Conservation (phyloP, 208 protist genomes). For the Trypanosomatidae sp. region DNA sequence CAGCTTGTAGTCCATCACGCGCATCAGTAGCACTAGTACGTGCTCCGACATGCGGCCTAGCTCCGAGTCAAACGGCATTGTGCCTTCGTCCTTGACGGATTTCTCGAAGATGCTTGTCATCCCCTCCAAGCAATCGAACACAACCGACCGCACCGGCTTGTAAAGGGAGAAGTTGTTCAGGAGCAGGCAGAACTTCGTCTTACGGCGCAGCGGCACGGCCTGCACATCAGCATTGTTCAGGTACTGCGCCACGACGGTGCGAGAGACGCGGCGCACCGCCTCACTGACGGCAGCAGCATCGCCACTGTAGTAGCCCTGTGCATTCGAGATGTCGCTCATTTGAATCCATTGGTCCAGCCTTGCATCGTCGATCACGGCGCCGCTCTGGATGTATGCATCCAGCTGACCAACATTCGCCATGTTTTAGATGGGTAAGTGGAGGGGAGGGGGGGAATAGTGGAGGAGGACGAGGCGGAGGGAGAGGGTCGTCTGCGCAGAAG, state of each 20-base stretch:
- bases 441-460: neutral
- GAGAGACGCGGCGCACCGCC: conserved; percentile 34
- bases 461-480: neutral
- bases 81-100: conserved; percentile 79
- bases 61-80: conserved; percentile 88
- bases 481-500: neutral
- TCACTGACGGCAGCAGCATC: conserved; percentile 34
- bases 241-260: conserved; percentile 62
- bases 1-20: conserved; percentile 87
- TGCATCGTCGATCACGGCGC: conserved; percentile 33
- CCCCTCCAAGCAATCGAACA: conserved; percentile 78
- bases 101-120: conserved; percentile 87
- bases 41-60: conserved; percentile 93
- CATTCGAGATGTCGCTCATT: conserved; percentile 56
- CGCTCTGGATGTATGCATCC: conserved; percentile 48
- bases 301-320: conserved; percentile 48
- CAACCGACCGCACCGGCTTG: conserved; percentile 52
- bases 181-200: conserved; percentile 85
- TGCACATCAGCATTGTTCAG: conserved; percentile 75
- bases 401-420: conserved; percentile 42
- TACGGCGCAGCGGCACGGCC: conserved; percentile 76
- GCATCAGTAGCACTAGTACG: conserved; percentile 90
- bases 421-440: neutral
- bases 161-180: conserved; percentile 91
- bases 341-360: conserved; percentile 74